Conservation (phyloP, 176 grass and related monocot genomes). For the Guadua angustifolia region DNA sequence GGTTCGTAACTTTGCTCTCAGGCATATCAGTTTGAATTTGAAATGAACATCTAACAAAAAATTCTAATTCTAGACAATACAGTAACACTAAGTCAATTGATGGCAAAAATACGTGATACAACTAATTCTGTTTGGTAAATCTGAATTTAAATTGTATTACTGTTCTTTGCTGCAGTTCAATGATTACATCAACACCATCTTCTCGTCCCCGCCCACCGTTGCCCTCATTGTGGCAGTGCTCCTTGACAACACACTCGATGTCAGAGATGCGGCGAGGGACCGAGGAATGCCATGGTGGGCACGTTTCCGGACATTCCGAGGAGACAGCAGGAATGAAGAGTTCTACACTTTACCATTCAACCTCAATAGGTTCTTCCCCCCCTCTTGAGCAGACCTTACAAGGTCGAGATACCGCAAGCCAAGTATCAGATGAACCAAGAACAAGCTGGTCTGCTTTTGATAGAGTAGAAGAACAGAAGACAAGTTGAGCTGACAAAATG, state of each 20-base stretch:
- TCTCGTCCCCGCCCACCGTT: constrained; percentile 83
- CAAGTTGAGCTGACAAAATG: neutral
- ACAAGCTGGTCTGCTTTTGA: constrained; percentile 3
- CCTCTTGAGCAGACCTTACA: constrained; percentile 40
- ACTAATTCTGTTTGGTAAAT: neutral
- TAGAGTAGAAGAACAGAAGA: constrained; percentile 16
- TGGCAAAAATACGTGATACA: neutral
- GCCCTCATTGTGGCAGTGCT: constrained; percentile 74
- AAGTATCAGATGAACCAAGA: neutral
- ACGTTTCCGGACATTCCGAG: constrained; percentile 76
- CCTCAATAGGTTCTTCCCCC: constrained; percentile 85
- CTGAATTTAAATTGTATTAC: neutral
- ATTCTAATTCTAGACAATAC: neutral
- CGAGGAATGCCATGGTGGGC: constrained; percentile 95
- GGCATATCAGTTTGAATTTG: neutral
- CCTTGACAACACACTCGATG: constrained; percentile 89
- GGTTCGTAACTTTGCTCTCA: constrained; percentile 47
- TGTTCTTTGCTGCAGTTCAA: constrained; percentile 76
- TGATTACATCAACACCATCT: constrained; percentile 89
- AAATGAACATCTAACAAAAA: neutral
- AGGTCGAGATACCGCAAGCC: neutral
- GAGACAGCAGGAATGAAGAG: constrained; percentile 84
- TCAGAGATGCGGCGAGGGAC: constrained; percentile 66
- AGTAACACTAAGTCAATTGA: neutral
- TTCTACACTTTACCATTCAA: constrained; percentile 97